Evolutionary conservation across 192 early-diverging fungal species (phyloP).

Genomic region (Gamsiella multidivaricata): DNA sequence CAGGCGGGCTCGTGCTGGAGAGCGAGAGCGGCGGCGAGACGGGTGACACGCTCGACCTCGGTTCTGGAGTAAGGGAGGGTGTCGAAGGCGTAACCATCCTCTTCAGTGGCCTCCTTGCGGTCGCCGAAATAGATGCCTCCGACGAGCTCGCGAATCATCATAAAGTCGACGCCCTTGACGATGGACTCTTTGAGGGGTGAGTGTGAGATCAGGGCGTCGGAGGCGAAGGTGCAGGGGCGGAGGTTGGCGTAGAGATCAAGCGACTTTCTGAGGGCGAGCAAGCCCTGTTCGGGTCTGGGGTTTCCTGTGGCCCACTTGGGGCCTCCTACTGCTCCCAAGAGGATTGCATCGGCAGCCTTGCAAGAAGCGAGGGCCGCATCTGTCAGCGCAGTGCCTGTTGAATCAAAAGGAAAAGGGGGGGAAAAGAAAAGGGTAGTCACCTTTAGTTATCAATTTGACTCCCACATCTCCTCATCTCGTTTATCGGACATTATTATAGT

Average conservation of each 20-base stretch:
- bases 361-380: conserved; percentile 84
- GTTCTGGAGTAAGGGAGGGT: conserved; percentile 92
- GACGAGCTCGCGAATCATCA: conserved; percentile 94
- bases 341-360: conserved; percentile 86
- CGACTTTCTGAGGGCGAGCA: conserved; percentile 91
- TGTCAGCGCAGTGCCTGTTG: conserved; percentile 76
- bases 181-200: conserved; percentile 94
- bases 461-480: not conserved
- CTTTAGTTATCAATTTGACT: conserved; percentile 16
- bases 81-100: conserved; percentile 81
- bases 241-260: conserved; percentile 97
- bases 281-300: conserved; percentile 93
- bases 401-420: not conserved
- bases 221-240: conserved; percentile 94
- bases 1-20: conserved; percentile 80
- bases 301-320: conserved; percentile 92
- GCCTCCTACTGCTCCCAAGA: conserved; percentile 97
- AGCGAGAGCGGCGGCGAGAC: conserved; percentile 89
- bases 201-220: conserved; percentile 78
- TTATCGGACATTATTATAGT: not conserved
- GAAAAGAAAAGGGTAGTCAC: conserved; percentile 21
- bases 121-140: conserved; percentile 99
- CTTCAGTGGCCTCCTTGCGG: conserved; percentile 84
- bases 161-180: conserved; percentile 91
- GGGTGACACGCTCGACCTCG: conserved; percentile 96